Conservation (phyloP, 192 early-diverging fungal genomes). For the Mortierella alpina region DNA sequence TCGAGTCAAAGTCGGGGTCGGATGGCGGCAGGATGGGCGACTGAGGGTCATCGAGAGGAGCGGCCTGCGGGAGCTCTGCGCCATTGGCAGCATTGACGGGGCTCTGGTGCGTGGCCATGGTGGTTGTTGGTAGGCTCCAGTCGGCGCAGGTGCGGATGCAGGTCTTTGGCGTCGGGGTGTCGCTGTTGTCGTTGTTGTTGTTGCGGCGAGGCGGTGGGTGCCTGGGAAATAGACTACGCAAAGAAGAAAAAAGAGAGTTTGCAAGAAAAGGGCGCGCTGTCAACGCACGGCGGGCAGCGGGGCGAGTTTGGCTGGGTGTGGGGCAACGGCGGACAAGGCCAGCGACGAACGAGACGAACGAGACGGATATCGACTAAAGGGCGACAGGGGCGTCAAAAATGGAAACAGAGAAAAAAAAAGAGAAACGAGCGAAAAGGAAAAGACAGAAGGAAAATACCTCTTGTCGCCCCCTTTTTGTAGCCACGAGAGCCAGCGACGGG, state of each 20-base stretch:
- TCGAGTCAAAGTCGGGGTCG: slow-evolving; percentile 34
- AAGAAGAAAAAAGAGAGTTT: not conserved
- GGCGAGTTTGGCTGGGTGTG: not conserved
- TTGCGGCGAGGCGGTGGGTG: too few relatives aligned
- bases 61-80: not conserved
- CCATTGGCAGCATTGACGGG: slow-evolving; percentile 1
- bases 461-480: too few relatives aligned
- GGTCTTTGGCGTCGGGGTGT: not conserved
- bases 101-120: slow-evolving; percentile 25
- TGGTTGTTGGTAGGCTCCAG: not conserved
- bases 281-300: too few relatives aligned
- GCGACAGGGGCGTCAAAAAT: not conserved
- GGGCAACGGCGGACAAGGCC: not conserved
- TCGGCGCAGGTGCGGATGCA: not conserved
- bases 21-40: slow-evolving; percentile 37
- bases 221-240: too few relatives aligned
- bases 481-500: too few relatives aligned
- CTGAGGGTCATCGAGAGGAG: slow-evolving; percentile 15
- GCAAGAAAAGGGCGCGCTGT: not conserved
- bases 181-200: not conserved
- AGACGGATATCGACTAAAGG: not conserved
- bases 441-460: too few relatives aligned
- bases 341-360: not conserved
- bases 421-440: not conserved
- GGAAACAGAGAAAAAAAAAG: too few relatives aligned